Evolutionary conservation across 305 asterid species (phyloP).

Genomic region (Solanum hybrid): DNA sequence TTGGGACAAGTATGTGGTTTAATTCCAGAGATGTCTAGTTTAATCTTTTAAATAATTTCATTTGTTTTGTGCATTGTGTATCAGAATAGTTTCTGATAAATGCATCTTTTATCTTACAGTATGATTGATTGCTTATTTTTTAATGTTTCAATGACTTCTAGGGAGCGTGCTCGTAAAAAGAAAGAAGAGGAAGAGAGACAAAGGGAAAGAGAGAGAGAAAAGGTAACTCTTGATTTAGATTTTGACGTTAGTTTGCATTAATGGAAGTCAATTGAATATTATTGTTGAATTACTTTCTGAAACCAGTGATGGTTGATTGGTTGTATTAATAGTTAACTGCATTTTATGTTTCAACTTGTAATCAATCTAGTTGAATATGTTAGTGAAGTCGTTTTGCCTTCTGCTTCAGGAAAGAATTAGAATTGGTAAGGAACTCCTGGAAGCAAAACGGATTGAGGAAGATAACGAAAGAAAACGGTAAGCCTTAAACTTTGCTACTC

Average conservation of each 20-base stretch:
- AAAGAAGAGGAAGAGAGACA: constrained; percentile 96
- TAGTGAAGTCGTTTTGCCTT: constrained; percentile 9
- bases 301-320: neutral
- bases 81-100: neutral
- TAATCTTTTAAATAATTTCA: neutral
- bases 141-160: neutral
- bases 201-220: constrained; percentile 89
- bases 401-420: constrained; percentile 84
- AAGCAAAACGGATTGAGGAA: constrained; percentile 94
- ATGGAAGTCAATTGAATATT: neutral
- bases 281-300: neutral
- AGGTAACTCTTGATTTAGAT: constrained; percentile 36
- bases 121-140: neutral
- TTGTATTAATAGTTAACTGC: neutral
- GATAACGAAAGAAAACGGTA: constrained; percentile 98
- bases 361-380: constrained; percentile 2
- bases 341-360: neutral
- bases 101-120: neutral
- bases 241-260: neutral
- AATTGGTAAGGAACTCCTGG: constrained; percentile 78
- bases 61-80: neutral
- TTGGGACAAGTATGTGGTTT: neutral
- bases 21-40: neutral
- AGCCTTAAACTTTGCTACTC: constrained; percentile 14
- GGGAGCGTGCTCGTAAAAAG: constrained; percentile 94